phyloP scores from a whole-genome alignment of 2,329 filamentous ascomycete species.

The Sclerotinia nivalis region DNA sequence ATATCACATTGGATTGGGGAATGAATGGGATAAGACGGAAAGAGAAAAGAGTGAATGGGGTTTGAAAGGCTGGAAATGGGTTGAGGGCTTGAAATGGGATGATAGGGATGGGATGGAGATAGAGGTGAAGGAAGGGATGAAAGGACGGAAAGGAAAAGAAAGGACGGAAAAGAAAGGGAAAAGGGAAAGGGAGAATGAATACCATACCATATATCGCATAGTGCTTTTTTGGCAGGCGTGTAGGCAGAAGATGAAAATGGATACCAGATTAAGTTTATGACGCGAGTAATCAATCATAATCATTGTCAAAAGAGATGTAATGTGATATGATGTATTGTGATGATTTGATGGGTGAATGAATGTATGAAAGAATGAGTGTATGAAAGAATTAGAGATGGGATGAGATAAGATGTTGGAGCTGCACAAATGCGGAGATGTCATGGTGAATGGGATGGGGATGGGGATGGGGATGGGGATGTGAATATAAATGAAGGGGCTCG shows the following conservation, averaged over 20 bases:
- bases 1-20: not conserved
- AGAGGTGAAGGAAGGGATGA: not conserved
- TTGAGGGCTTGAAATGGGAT: not conserved
- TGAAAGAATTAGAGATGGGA: not conserved
- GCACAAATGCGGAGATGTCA: too few relatives aligned
- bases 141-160: not conserved
- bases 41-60: not conserved
- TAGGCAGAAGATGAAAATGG: constrained; percentile 9
- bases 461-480: not conserved
- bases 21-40: not conserved
- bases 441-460: too few relatives aligned
- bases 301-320: not conserved
- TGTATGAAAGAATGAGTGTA: not conserved
- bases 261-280: constrained; percentile 16
- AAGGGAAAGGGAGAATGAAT: not conserved
- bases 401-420: not conserved
- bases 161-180: not conserved
- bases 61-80: not conserved
- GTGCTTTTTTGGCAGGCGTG: constrained; percentile 1
- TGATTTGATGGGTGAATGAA: too few relatives aligned
- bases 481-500: not conserved
- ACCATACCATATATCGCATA: constrained; percentile 13
- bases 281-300: not conserved
- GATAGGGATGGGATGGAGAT: not conserved
- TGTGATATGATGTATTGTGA: not conserved